These are phyloP conservation scores for Xylaria telfairii DNA, from an alignment of 495 filamentous ascomycete species.

Conservation along the genomic window DNA sequence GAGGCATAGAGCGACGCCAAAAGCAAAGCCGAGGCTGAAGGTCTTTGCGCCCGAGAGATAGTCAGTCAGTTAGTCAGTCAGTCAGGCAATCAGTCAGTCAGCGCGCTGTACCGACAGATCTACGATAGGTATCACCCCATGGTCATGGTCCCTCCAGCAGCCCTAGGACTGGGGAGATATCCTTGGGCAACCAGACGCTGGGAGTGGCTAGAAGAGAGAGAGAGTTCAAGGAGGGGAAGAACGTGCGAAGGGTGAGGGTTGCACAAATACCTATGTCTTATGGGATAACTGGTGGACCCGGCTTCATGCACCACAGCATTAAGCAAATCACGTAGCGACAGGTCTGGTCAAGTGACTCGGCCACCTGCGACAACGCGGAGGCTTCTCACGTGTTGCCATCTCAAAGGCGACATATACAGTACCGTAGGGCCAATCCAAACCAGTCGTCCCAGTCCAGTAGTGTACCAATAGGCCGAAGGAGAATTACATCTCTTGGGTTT, in stretches of 20 bases:
- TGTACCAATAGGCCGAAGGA: not conserved
- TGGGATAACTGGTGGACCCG: constrained; percentile 8
- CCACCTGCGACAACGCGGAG: constrained; percentile 18
- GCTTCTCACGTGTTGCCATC: constrained; percentile 24
- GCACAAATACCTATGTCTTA: constrained; percentile 16
- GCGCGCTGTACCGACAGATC: constrained; percentile 7
- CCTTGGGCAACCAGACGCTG: constrained; percentile 1
- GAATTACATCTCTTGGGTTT: not conserved
- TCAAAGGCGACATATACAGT: constrained; percentile 7
- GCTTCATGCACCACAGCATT: constrained; percentile 25
- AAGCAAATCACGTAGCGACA: constrained; percentile 24
- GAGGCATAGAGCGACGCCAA: constrained; percentile 23
- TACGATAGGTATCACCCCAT: not conserved
- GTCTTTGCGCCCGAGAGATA: constrained; percentile 3
- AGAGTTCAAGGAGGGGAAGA: not conserved
- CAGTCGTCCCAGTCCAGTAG: too few species aligned
- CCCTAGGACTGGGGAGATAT: not conserved
- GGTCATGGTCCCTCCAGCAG: not conserved
- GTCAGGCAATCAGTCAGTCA: too few species aligned
- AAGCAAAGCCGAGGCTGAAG: constrained; percentile 29
- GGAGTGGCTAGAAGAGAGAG: not conserved
- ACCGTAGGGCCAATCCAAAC: not conserved
- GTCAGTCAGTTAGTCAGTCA: too few species aligned
- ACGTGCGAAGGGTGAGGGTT: constrained; percentile 8
- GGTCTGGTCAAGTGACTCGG: constrained; percentile 24